Base-by-base conservation (phyloP, 495 filamentous ascomycete genomes). In the Hypoxylon intermedium region DNA sequence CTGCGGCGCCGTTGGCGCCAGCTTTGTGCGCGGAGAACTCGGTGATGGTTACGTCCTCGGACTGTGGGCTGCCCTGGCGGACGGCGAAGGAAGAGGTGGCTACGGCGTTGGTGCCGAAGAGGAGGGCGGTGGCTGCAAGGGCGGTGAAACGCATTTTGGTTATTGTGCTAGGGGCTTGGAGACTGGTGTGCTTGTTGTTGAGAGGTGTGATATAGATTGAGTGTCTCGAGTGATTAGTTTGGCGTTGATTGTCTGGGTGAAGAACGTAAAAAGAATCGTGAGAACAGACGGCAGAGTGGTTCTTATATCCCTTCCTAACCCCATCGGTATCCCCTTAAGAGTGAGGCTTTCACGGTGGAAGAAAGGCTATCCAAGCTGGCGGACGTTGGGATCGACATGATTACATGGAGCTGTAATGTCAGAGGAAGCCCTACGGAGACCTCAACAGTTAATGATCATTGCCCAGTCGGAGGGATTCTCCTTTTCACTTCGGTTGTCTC, bases 111-210 rank as follows among this genome's bases (percentile, higher is more conserved):
- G 55, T 38, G 31, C 48, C 44, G 31, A 47, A 43, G 49, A 58
- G 30, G 38, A 58, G 18, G 18, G 53, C 40, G 13, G 53, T 18
- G 44, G 33, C 46, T 16, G 13, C 4, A 33, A 28, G 12, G 46
- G 60, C 15, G 37, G 54, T 49, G 60, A 58, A 64, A 19, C 21
- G 60, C 60, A 64, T 64, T 18, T 58, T 64, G 60, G 21, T 42
- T 18, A 20, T 26, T 43, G 9, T 7, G 15, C 41, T 50, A 18
- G 37, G 31, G 21, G 7, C 13, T 37, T 40, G 15, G 20, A n/a
- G 31, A 41, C 40, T 38, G 40, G 21, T 1, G n/a, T 20, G 24
- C 58, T 59, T 9, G 13, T 13, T 26, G 7, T 26, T 26, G 7
- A 26, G 3, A 26, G 7, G 24, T 26, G 7, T 26, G 3, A 28